A percentile compares a stretch with the other conserved stretches of the same genome.
phyloP scores from a whole-genome alignment of 768 basidiomycete genomes.

The Trametes cingulata region DNA sequence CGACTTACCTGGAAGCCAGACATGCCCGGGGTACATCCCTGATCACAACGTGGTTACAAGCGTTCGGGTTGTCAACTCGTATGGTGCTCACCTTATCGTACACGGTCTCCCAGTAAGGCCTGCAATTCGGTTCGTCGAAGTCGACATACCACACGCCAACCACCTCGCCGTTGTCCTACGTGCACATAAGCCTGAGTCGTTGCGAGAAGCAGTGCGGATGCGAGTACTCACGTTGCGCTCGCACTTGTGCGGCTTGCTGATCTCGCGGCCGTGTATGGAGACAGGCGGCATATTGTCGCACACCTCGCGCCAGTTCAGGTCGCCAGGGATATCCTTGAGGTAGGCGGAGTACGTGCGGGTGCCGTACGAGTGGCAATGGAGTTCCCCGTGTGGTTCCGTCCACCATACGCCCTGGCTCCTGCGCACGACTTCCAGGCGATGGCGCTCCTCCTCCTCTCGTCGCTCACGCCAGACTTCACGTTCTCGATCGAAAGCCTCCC shows the following conservation, averaged over 20 bases:
- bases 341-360: constrained; percentile 23
- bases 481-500: too few relatives aligned
- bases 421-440: constrained; percentile 12
- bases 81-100: constrained; percentile 15
- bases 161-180: neutral
- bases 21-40: too few relatives aligned
- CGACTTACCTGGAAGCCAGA: too few relatives aligned
- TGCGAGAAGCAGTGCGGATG: too few relatives aligned
- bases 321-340: constrained; percentile 13
- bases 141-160: constrained; percentile 16
- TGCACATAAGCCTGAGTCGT: too few relatives aligned
- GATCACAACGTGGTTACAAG: too few relatives aligned
- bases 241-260: constrained; percentile 16
- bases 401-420: constrained; percentile 18
- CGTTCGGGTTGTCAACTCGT: too few relatives aligned
- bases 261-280: constrained; percentile 10
- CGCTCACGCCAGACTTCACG: too few relatives aligned
- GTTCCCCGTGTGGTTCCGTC: constrained; percentile 9
- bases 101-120: constrained; percentile 17
- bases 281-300: constrained; percentile 22
- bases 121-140: constrained; percentile 17
- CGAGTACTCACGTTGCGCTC: neutral
- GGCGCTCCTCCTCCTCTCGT: neutral
- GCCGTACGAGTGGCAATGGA: constrained; percentile 20
- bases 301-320: constrained; percentile 17